Conservation (phyloP, 768 basidiomycete genomes). For the Lactifluus pinguis region DNA sequence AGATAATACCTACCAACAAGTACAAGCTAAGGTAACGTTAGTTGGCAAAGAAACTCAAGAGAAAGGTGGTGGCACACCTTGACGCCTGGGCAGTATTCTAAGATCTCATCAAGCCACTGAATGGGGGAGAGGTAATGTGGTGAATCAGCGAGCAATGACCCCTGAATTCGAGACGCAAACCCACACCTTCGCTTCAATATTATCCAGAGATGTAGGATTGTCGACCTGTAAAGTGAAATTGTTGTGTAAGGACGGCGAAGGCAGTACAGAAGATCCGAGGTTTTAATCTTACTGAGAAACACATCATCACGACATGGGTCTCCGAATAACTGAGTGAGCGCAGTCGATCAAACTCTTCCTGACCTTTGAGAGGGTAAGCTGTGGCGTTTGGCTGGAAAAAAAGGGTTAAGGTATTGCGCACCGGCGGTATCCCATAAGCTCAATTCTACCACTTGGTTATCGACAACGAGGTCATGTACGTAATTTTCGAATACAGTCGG, state of each 20-base stretch:
- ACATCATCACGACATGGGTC: conserved; percentile 92
- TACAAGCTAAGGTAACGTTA: conserved; percentile 46
- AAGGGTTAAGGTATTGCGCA: conserved; percentile 27
- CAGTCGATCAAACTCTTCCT: conserved; percentile 92
- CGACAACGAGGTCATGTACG: conserved; percentile 80
- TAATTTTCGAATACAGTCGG: conserved; percentile 98
- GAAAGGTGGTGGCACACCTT: conserved; percentile 45
- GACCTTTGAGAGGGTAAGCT: conserved; percentile 43
- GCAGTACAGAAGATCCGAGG: background rate
- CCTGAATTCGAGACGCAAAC: conserved; percentile 1
- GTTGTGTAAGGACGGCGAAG: conserved; percentile 14
- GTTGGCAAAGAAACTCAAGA: conserved; percentile 1
- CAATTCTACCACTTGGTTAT: conserved; percentile 82
- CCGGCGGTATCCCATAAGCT: conserved; percentile 98
- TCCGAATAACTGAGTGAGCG: conserved; percentile 95
- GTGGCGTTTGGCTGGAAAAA: background rate
- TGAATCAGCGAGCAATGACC: background rate
- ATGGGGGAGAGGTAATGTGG: background rate
- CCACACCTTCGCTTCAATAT: conserved; percentile 82
- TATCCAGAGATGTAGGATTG: conserved; percentile 90
- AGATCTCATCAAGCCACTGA: conserved; percentile 89
- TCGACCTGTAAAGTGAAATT: conserved; percentile 50
- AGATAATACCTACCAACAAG: conserved; percentile 63
- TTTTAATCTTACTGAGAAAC: conserved; percentile 67
- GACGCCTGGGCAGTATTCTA: conserved; percentile 91